Evolutionary conservation across 371 early-diverging fungal genomes (phyloP), one percentile per base, ranked within the genome.

Genomic region (Neoconidiobolus thromboides): DNA sequence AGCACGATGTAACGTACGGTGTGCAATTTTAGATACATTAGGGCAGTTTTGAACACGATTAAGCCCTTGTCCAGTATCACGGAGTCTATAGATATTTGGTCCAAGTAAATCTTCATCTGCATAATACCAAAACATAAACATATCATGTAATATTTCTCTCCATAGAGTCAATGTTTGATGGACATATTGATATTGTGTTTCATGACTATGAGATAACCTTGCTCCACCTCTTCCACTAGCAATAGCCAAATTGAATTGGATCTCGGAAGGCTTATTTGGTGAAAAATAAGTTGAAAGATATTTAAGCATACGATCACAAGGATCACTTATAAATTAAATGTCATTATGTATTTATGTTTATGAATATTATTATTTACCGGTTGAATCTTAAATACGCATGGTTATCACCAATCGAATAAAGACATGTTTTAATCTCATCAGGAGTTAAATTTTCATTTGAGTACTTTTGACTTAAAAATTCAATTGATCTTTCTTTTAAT

Each of bases 41-140:
- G 92, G 94, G 58, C 92, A 89, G 46, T 69, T 64, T 61, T 89
- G 90, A 42, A 85, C 78, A 50, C 89, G 85, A 68, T 96, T 87
- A 61, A 96, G 69, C 26, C 97, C 97, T 72, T 96, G 97, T 2
- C 97, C 97, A 2, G 97, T 96, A 63, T 96, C 92, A 36, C 83
- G 69, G 52, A 96, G 78, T 3, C 91, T 78, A 72, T 96, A 96
- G 12, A 76, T 68, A 64, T 86, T 87, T 14, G 64, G 63, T 4
- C 69, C 65, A 50, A 96, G 69, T 73, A 96, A 72, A 66, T 96
- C 97, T 50, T 74, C 61, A 69, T 96, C 97, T 7, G 97, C 83
- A 38, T 91, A 65, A 48, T 72, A 76, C 96, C 96, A 96, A 40
- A 96, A 82, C 78, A 78, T 86, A 66, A 91, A 96, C 92, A 96